phyloP scores from a whole-genome alignment of 805 yeast species.

The Sugiyamaella valdiviana region DNA sequence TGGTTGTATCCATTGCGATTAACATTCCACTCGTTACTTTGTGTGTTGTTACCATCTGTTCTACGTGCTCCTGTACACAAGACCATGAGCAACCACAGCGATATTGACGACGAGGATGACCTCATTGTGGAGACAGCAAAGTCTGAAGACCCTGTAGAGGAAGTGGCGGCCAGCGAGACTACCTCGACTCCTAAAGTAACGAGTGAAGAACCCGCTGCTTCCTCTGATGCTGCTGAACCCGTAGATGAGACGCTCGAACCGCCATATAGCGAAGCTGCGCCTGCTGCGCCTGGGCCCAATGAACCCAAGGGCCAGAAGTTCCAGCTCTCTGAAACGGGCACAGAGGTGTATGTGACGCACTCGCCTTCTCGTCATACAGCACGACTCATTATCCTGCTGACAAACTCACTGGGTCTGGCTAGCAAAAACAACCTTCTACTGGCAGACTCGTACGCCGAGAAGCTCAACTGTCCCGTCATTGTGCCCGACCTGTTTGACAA shows the following conservation, averaged over 20 bases:
- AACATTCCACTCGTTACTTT: no score
- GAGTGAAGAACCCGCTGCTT: not conserved
- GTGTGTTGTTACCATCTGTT: no score
- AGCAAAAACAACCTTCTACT: constrained; percentile 25
- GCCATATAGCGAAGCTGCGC: not conserved
- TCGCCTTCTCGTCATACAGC: constrained; percentile 8
- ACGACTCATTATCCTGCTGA: constrained; percentile 22
- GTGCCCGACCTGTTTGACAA: constrained; percentile 29
- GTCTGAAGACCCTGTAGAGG: not conserved
- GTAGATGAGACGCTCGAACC: not conserved
- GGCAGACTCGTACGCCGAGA: constrained; percentile 28
- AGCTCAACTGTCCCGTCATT: constrained; percentile 26
- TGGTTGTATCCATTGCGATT: no score
- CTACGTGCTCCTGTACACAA: not conserved
- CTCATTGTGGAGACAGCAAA: not conserved
- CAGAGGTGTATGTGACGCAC: constrained; percentile 21
- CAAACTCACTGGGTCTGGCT: constrained; percentile 31
- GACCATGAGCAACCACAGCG: not conserved
- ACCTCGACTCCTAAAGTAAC: constrained; percentile 4
- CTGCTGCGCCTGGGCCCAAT: not conserved
- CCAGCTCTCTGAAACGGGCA: constrained; percentile 18
- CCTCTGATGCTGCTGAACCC: not conserved
- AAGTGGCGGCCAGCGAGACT: not conserved
- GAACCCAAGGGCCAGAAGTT: constrained; percentile 20
- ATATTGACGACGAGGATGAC: not conserved